Conservation (phyloP, 2,329 filamentous ascomycete species). For the Cytospora chrysosperma region DNA sequence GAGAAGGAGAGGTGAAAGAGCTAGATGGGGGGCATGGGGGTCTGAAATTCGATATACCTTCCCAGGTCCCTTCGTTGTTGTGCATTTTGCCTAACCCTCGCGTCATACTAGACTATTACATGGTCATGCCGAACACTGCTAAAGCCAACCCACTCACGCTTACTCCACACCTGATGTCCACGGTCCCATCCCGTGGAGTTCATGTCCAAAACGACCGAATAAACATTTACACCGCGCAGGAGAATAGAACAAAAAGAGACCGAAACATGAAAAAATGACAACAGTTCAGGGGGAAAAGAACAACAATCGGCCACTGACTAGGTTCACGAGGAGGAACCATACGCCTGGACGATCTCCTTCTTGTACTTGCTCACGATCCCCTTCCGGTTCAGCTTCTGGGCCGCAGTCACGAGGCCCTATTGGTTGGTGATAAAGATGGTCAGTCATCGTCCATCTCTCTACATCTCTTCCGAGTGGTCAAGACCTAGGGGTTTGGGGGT, state of each 20-base stretch:
- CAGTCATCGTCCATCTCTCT: constrained; percentile 28
- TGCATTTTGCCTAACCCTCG: constrained; percentile 8
- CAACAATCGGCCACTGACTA: background rate
- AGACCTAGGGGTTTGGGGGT: background rate
- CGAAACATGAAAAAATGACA: too few species aligned
- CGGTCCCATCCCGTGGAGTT: background rate
- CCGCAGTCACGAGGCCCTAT: constrained; percentile 65
- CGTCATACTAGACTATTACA: constrained; percentile 14
- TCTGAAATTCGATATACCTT: background rate
- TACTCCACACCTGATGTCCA: background rate
- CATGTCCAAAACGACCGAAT: background rate
- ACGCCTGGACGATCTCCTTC: constrained; percentile 61
- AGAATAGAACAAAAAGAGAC: background rate
- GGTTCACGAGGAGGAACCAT: constrained; percentile 39
- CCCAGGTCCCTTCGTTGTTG: background rate
- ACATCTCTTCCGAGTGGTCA: too few species aligned
- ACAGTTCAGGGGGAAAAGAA: too few species aligned
- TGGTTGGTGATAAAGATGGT: constrained; percentile 25
- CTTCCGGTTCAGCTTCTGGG: constrained; percentile 71
- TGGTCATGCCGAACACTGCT: background rate
- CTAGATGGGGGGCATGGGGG: too few species aligned
- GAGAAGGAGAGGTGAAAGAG: too few species aligned
- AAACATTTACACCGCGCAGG: constrained; percentile 6
- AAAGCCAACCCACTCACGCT: background rate
- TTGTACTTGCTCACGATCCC: constrained; percentile 62